Base-by-base conservation (phyloP, 2,329 filamentous ascomycete genomes). In the Sphaerulina musiva region DNA sequence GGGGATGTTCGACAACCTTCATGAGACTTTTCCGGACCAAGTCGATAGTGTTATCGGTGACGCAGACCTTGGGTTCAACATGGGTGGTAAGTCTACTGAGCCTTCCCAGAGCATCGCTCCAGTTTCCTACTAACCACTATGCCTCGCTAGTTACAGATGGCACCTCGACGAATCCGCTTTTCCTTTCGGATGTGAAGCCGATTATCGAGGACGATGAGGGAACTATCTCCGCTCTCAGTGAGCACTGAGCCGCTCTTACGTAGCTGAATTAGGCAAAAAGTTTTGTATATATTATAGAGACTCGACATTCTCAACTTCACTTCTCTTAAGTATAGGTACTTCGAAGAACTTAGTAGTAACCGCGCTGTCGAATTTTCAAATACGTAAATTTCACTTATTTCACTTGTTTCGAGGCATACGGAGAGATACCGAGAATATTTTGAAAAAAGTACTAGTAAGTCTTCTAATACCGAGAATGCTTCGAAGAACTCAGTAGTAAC, bases 151-250 rank as follows among this genome's bases (percentile, higher is more conserved):
- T 41, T 17, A 42, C 32, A 10, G 48, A 57, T 14, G 53, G 47
- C 39, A 51, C 51, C 26, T 38, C 61, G 23, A 43, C 53, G 32
- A 68, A 68, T 34, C 64, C 66, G 11, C 56, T 67, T 20, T 68
- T 69, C 57, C 48, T 67, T 23, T 62, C 58, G 47, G 60, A 58
- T 57, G 53, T 54, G 32, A 53, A 56, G 38, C 36, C 51, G 43
- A n/a, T 53, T 44, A 50, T 59, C 55, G 62, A 61, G 8, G 66
- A 66, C 41, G 63, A 66, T 11, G 66, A 69, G 51, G 66, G 57
- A 11, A 70, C 68, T 20, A 61, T 69, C 47, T 69, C 68, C 8
- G 62, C 64, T 17, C 55, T 63, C 14, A 50, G 49, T 46, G 43
- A 66, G 64, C 54, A 62, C 61, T 60, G 51, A 58, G 23, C 12